These are phyloP conservation scores for Stenogyne calaminthoides DNA, from an alignment of 305 asterid genomes.

Conservation along the genomic window DNA sequence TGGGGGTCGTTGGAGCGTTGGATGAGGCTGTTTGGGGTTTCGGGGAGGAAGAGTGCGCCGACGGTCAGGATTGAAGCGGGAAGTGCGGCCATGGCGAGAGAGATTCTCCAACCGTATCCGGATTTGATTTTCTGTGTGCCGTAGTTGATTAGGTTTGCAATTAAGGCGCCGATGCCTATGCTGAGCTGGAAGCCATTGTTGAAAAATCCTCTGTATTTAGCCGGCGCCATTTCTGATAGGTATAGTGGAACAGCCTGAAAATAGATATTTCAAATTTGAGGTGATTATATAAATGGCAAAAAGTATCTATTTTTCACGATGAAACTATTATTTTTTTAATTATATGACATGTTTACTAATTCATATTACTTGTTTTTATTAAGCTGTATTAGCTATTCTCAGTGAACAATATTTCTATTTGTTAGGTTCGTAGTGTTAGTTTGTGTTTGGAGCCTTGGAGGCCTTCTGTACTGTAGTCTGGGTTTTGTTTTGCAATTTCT, in stretches of 20 bases:
- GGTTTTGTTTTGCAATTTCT: too few species aligned
- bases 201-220: constrained; percentile 72
- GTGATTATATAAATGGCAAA: too few species aligned
- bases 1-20: constrained; percentile 40
- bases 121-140: constrained; percentile 54
- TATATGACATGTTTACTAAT: too few species aligned
- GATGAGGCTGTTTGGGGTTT: constrained; percentile 77
- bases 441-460: too few species aligned
- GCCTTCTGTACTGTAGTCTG: too few species aligned
- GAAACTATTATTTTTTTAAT: too few species aligned
- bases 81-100: constrained; percentile 62
- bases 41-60: constrained; percentile 67
- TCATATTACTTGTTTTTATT: too few species aligned
- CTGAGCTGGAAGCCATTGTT: constrained; percentile 64
- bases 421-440: too few species aligned
- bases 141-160: constrained; percentile 64
- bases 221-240: constrained; percentile 89
- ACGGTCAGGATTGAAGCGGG: constrained; percentile 57
- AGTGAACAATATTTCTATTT: too few species aligned
- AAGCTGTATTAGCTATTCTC: too few species aligned
- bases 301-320: too few species aligned
- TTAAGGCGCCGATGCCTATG: constrained; percentile 55
- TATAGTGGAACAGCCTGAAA: constrained; percentile 53
- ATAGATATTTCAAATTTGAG: too few species aligned
- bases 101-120: constrained; percentile 76